Percentiles rank a stretch among this genome's conserved stretches.
Conservation (phyloP, 148 eudicot genomes). For the Pouteria glomerata region DNA sequence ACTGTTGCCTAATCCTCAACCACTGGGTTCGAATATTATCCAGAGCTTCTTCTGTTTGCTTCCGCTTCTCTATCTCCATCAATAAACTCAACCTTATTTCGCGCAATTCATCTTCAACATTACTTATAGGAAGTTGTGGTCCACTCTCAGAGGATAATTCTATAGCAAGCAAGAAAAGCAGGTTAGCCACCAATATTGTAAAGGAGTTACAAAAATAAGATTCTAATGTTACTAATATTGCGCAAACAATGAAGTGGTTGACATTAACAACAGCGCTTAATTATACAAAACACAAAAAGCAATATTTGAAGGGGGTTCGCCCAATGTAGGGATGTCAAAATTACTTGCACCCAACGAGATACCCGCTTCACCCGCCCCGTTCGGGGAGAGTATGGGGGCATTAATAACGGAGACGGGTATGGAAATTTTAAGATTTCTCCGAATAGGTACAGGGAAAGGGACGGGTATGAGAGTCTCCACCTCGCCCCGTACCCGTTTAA, state of each 20-base stretch:
- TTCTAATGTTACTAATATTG: background rate
- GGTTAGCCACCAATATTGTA: slow-evolving; percentile 5
- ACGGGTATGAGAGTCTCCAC: too few relatives aligned
- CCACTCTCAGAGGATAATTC: slow-evolving; percentile 82
- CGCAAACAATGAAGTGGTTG: background rate
- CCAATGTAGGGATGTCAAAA: background rate
- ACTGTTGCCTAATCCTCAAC: slow-evolving; percentile 52
- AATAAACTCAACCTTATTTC: slow-evolving; percentile 71
- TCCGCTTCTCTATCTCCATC: slow-evolving; percentile 90
- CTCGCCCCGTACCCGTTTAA: too few relatives aligned
- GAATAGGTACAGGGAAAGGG: too few relatives aligned
- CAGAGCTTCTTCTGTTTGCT: slow-evolving; percentile 70
- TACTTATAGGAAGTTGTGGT: slow-evolving; percentile 35
- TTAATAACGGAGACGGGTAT: too few relatives aligned
- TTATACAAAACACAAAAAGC: background rate
- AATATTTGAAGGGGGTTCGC: background rate
- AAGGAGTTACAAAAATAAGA: background rate
- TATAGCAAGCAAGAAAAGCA: slow-evolving; percentile 18
- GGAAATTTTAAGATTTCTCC: too few relatives aligned
- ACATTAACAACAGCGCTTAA: background rate
- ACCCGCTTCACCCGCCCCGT: too few relatives aligned
- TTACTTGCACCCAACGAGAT: background rate
- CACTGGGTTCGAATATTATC: slow-evolving; percentile 56
- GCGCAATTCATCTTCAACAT: slow-evolving; percentile 67
- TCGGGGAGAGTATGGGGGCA: too few relatives aligned